phyloP scores from a whole-genome alignment of 1,284 basidiomycete genomes.

The Mycena sp. region DNA sequence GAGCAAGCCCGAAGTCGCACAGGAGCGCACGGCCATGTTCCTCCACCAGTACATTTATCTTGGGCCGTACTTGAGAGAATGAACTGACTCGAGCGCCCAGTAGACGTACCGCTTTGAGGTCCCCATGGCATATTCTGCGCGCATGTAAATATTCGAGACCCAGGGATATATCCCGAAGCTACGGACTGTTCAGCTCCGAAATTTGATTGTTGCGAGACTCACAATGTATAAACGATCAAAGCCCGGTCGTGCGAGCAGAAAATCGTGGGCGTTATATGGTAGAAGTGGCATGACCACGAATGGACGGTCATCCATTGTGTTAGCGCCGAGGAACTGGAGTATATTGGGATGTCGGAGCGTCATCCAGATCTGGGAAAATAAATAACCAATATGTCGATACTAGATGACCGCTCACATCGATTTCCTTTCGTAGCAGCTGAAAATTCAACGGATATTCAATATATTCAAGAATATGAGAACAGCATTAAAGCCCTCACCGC shows the following conservation, averaged over 20 bases:
- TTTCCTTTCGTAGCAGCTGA: slow-evolving; percentile 3
- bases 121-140: slow-evolving; percentile 8
- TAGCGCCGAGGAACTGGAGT: slow-evolving; percentile 25
- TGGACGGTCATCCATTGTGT: slow-evolving; percentile 25
- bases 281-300: slow-evolving; percentile 26
- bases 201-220: not conserved
- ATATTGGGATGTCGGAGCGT: slow-evolving; percentile 23
- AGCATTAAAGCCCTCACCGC: slow-evolving; percentile 20
- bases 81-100: not conserved
- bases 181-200: not conserved
- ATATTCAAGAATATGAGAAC: not conserved
- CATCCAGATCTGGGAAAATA: slow-evolving; percentile 14
- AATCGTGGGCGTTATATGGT: slow-evolving; percentile 17
- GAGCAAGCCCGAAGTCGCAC: slow-evolving; percentile 14
- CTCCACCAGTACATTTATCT: slow-evolving; percentile 16
- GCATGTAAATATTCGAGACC: slow-evolving; percentile 12
- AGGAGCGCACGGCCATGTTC: slow-evolving; percentile 3
- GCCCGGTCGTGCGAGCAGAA: slow-evolving; percentile 6
- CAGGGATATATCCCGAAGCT: slow-evolving; percentile 5
- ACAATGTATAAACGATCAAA: slow-evolving; percentile 17
- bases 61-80: not conserved
- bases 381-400: not conserved
- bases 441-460: not conserved
- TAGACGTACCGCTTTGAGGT: slow-evolving; percentile 9
- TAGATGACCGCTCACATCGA: not conserved